Percentiles rank a stretch among this genome's conserved stretches.
Conservation (phyloP, 2,329 filamentous ascomycete species). For the Penicillium sp. region DNA sequence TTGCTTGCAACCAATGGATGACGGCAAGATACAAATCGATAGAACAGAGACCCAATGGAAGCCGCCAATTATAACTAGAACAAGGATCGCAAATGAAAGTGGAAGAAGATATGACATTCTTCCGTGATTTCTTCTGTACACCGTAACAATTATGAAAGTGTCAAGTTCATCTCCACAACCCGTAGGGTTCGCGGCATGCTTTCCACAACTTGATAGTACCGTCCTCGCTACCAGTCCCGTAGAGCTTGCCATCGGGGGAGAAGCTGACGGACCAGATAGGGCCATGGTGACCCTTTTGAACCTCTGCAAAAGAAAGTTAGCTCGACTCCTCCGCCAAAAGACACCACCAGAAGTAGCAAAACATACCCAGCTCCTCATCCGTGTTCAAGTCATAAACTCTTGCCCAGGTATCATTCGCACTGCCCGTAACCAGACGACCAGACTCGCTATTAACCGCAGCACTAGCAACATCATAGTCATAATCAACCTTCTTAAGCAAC, state of each 20-base stretch:
- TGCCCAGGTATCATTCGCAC: constrained; percentile 94
- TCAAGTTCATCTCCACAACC: constrained; percentile 57
- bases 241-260: constrained; percentile 91
- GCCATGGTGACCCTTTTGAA: constrained; percentile 94
- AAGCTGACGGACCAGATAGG: constrained; percentile 96
- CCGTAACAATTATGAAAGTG: not conserved
- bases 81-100: not conserved
- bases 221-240: constrained; percentile 94
- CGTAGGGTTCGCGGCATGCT: constrained; percentile 63
- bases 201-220: constrained; percentile 94
- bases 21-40: not conserved
- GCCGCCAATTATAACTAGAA: not conserved
- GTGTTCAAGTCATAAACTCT: constrained; percentile 87
- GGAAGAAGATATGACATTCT: not conserved
- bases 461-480: constrained; percentile 83
- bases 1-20: not conserved
- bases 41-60: not conserved
- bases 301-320: constrained; percentile 55
- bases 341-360: not conserved
- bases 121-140: constrained; percentile 1
- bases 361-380: constrained; percentile 68
- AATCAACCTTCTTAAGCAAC: constrained; percentile 73
- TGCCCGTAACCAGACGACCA: constrained; percentile 82
- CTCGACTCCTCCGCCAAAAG: not conserved
- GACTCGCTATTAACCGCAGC: constrained; percentile 81